A percentile compares a stretch with the other conserved stretches of the same genome.
Conservation (phyloP, 352 stramenopile genomes). For the Phytophthora chlamydospora region DNA sequence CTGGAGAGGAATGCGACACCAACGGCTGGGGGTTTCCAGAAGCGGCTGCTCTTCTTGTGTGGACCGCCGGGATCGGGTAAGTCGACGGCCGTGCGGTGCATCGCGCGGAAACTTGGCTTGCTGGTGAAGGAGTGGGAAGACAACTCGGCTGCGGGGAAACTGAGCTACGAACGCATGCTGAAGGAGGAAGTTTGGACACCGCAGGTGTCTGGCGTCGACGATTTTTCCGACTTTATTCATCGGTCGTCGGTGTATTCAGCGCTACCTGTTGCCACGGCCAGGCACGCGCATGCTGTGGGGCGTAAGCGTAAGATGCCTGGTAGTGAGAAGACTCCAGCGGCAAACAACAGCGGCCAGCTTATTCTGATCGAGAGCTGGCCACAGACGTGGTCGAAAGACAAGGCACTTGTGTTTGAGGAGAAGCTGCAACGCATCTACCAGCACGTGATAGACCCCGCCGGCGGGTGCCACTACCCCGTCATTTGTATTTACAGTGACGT, state of each 20-base stretch:
- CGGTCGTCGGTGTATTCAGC: conserved; percentile 72
- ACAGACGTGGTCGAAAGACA: conserved; percentile 48
- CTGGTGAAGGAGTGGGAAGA: conserved; percentile 77
- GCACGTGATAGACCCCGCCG: conserved; percentile 49
- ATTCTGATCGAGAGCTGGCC: conserved; percentile 84
- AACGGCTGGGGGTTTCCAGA: conserved; percentile 26
- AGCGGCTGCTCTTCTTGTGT: conserved; percentile 82
- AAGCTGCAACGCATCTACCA: conserved; percentile 64
- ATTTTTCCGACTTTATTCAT: conserved; percentile 84
- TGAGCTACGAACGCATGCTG: conserved; percentile 63
- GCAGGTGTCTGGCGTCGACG: conserved; percentile 61
- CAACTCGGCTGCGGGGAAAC: conserved; percentile 55
- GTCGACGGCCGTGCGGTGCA: conserved; percentile 73
- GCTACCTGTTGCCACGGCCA: conserved; percentile 46
- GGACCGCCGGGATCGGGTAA: conserved; percentile 83
- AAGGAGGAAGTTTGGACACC: conserved; percentile 52
- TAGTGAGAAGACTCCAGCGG: neutral
- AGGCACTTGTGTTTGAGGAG: conserved; percentile 48
- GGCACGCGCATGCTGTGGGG: conserved; percentile 14
- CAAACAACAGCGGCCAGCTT: conserved; percentile 39
- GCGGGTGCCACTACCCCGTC: conserved; percentile 55
- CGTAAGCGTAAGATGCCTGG: conserved; percentile 19
- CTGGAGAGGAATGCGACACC: conserved; percentile 38
- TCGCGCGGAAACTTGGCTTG: conserved; percentile 54
- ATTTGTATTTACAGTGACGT: conserved; percentile 87